Conservation (phyloP, 2,329 filamentous ascomycete species). For the Scedosporium dehoogii region DNA sequence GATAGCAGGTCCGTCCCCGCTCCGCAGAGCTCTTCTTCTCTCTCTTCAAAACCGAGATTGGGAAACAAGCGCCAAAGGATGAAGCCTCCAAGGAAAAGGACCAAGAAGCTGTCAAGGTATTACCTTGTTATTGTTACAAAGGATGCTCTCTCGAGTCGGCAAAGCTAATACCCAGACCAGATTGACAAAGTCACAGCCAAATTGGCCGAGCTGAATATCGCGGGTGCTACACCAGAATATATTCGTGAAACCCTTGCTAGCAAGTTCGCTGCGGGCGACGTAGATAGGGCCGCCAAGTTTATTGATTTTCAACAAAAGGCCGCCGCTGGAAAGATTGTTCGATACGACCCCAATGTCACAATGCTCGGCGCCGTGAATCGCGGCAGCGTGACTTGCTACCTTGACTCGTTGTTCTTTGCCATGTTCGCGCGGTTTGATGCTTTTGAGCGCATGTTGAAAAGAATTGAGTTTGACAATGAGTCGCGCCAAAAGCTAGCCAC, state of each 20-base stretch:
- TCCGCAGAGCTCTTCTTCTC: slow-evolving; percentile 50
- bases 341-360: slow-evolving; percentile 60
- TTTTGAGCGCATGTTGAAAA: slow-evolving; percentile 84
- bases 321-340: slow-evolving; percentile 65
- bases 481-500: slow-evolving; percentile 63
- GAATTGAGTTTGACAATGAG: slow-evolving; percentile 60
- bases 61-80: slow-evolving; percentile 30
- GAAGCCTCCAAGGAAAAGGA: slow-evolving; percentile 43
- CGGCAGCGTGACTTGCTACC: slow-evolving; percentile 81
- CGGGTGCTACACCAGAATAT: slow-evolving; percentile 45
- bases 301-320: slow-evolving; percentile 72
- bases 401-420: slow-evolving; percentile 84
- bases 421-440: slow-evolving; percentile 89
- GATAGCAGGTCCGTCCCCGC: slow-evolving; percentile 36
- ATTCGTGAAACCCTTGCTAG: slow-evolving; percentile 47
- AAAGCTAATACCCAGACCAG: slow-evolving; percentile 16
- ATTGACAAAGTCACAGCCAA: slow-evolving; percentile 22
- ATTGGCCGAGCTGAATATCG: slow-evolving; percentile 30
- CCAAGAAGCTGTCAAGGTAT: slow-evolving; percentile 26
- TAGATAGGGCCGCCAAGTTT: slow-evolving; percentile 65
- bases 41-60: slow-evolving; percentile 53
- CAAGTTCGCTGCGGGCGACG: slow-evolving; percentile 56
- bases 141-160: not conserved
- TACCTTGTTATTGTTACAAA: slow-evolving; percentile 10
- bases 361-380: slow-evolving; percentile 84